Evolutionary conservation across 2,329 filamentous ascomycete genomes (phyloP), one percentile per base, ranked within the genome.

Genomic region (Colletotrichum lindemuthianum): DNA sequence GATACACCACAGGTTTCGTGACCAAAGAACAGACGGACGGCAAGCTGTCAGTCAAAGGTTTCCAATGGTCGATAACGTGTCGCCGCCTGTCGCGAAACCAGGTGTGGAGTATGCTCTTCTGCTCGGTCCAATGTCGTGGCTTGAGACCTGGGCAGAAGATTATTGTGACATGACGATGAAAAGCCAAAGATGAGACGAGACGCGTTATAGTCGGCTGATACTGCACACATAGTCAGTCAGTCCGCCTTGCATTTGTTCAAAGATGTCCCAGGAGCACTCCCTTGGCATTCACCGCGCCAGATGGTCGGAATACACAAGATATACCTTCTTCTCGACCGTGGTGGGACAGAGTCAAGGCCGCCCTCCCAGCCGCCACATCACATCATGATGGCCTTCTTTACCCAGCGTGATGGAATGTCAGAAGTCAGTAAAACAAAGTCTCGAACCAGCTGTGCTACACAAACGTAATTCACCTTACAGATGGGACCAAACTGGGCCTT

Each of bases 231-330:
- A 24, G 24, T 1, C 24, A 24, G 24, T 12, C 0, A 36, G 33
- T 24, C 52, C 50, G 43, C 58, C 50, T 39, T 45, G 59, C 34
- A 36, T 40, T 51, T 51, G 43, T 45, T 60, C 12, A 49, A 49
- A 48, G 41, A 8, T 12, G 33, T 34, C 5, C 24, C 5, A 5
- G 24, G 5, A 24, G 24, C 24, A 24, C 1, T 24, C 1, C 24
- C 5, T 24, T 24, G 24, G 1, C 24, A 24, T 24, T 24, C 24
- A 1, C 1, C 24, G 4, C 4, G 24, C 24, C 24, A 24, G 24
- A 5, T 24, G 4, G 24, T 24, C 24, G 24, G 24, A 24, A 0
- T 24, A 24, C 24, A 24, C 24, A 24, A 5, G 1, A 24, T 24
- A 24, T 24, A 24, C 5, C 24, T 24, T 24, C 1, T 24, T 24